Evolutionary conservation across 305 asterid genomes (phyloP).

Genomic region (Fraxinus floribunda): DNA sequence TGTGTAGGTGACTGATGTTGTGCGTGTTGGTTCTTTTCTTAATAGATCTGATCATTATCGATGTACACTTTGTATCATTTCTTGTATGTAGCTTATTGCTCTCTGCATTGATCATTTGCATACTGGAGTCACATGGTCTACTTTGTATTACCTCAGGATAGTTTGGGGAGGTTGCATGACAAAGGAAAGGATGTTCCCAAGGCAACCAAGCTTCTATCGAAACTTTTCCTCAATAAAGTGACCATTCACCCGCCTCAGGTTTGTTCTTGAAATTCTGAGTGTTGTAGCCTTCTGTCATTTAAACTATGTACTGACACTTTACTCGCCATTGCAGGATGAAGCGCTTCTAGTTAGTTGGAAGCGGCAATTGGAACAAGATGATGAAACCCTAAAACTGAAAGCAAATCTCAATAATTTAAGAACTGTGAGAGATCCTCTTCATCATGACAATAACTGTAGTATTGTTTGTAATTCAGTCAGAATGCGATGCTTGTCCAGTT

Average conservation of each 20-base stretch:
- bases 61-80: not conserved
- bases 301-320: slow-evolving; percentile 24
- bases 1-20: not conserved
- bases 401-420: slow-evolving; percentile 63
- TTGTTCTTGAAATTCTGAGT: slow-evolving; percentile 19
- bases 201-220: slow-evolving; percentile 66
- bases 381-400: slow-evolving; percentile 64
- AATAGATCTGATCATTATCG: not conserved
- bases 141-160: slow-evolving; percentile 49
- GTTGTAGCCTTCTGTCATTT: slow-evolving; percentile 17
- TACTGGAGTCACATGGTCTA: slow-evolving; percentile 29
- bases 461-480: not conserved
- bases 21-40: not conserved
- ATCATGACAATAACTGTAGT: not conserved
- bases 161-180: slow-evolving; percentile 74
- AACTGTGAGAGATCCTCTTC: slow-evolving; percentile 43
- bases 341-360: slow-evolving; percentile 63
- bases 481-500: not conserved
- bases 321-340: slow-evolving; percentile 52
- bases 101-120: slow-evolving; percentile 5
- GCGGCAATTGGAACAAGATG: slow-evolving; percentile 66
- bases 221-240: slow-evolving; percentile 76
- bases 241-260: slow-evolving; percentile 77
- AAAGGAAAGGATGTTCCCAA: slow-evolving; percentile 67
- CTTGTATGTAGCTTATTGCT: slow-evolving; percentile 20